Conservation (phyloP, 2,329 filamentous ascomycete species). For the Aureobasidium sp. region DNA sequence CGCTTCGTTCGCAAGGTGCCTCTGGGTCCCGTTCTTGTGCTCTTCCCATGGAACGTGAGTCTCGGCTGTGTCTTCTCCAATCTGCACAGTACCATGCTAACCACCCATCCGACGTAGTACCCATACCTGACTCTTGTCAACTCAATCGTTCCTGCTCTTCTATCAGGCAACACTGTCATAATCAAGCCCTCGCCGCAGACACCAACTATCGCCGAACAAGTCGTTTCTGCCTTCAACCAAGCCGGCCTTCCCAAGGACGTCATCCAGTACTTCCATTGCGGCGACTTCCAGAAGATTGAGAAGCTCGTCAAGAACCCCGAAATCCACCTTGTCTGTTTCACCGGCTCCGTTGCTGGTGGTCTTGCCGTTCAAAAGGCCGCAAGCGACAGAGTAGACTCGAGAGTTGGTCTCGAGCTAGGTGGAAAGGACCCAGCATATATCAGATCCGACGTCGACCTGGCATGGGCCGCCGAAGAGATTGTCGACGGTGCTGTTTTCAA, state of each 20-base stretch:
- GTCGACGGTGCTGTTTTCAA: constrained; percentile 97
- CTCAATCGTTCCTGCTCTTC: constrained; percentile 81
- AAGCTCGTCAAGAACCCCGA: constrained; percentile 67
- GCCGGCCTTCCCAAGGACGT: constrained; percentile 78
- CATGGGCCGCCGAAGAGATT: constrained; percentile 88
- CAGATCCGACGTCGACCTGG: constrained; percentile 73
- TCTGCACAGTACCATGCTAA: background rate
- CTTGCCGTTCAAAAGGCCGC: constrained; percentile 79
- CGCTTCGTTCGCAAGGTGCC: constrained; percentile 84
- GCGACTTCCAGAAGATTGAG: constrained; percentile 68
- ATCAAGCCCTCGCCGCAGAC: constrained; percentile 94
- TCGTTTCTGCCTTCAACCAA: constrained; percentile 65
- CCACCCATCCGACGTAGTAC: constrained; percentile 50
- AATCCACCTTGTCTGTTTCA: constrained; percentile 82
- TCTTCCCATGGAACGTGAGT: constrained; percentile 94
- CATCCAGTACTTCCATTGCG: constrained; percentile 87
- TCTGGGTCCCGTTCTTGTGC: constrained; percentile 75
- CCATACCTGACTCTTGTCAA: constrained; percentile 92
- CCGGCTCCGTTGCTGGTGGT: constrained; percentile 82
- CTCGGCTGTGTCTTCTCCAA: constrained; percentile 16
- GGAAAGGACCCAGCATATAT: constrained; percentile 94
- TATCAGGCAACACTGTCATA: constrained; percentile 85
- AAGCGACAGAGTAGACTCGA: constrained; percentile 66
- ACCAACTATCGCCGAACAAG: constrained; percentile 80
- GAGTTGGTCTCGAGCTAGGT: constrained; percentile 82